Conservation (phyloP, 176 grass and related monocot species). For the Aegilops tauschii region DNA sequence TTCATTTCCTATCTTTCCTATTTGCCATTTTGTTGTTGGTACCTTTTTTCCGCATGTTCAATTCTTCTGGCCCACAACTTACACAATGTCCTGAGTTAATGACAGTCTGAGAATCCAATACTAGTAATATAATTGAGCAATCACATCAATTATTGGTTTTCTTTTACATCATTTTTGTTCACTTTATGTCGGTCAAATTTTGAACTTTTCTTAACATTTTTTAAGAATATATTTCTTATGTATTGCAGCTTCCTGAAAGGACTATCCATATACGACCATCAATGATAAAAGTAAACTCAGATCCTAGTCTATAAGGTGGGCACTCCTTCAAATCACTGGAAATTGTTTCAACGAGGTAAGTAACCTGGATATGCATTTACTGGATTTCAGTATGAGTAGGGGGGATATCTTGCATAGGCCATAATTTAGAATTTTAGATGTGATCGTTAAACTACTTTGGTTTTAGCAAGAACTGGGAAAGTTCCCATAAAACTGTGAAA, state of each 20-base stretch:
- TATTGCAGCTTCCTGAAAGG: conserved; percentile 52
- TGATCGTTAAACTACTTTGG: background rate
- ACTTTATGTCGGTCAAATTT: background rate
- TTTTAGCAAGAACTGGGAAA: background rate
- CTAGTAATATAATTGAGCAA: background rate
- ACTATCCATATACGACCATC: conserved; percentile 57
- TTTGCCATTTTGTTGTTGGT: background rate
- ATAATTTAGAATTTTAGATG: conserved; percentile 8
- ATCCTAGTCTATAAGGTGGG: conserved; percentile 28
- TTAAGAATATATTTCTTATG: background rate
- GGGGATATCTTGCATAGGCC: background rate
- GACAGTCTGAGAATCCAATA: background rate
- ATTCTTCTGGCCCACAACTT: background rate
- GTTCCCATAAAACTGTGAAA: background rate
- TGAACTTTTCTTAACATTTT: background rate
- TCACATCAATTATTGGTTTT: background rate
- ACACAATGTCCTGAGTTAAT: background rate
- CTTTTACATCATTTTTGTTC: background rate
- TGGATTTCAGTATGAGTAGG: background rate
- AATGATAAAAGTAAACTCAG: conserved; percentile 56
- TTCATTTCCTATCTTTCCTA: background rate
- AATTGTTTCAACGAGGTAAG: conserved; percentile 60
- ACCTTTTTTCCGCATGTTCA: background rate
- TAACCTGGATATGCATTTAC: background rate
- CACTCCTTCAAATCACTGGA: conserved; percentile 60